Percentiles rank a stretch among this genome's conserved stretches.
These are phyloP conservation scores for Raddia guianensis DNA, from an alignment of 176 grass and related monocot genomes.

Conservation along the genomic window DNA sequence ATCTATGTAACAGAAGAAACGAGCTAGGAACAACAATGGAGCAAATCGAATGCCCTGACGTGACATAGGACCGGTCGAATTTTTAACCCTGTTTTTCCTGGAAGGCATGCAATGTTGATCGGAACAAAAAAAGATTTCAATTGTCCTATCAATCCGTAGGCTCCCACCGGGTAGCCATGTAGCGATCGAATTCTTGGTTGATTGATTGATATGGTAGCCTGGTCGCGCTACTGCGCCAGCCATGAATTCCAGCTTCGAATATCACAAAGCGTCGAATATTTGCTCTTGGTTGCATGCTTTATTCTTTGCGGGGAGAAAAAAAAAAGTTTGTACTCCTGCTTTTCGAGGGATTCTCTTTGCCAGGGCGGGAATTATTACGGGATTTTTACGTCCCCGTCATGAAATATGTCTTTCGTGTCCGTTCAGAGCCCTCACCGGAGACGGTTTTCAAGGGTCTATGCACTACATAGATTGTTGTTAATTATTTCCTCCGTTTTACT, in stretches of 20 bases:
- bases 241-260: background rate
- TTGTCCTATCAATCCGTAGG: background rate
- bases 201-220: background rate
- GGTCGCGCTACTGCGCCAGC: background rate
- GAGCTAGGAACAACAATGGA: background rate
- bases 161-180: background rate
- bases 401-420: too few relatives aligned
- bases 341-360: background rate
- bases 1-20: background rate
- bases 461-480: too few relatives aligned
- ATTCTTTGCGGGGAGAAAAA: background rate
- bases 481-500: too few relatives aligned
- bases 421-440: too few relatives aligned
- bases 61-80: background rate
- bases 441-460: too few relatives aligned
- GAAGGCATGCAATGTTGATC: background rate
- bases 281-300: slow-evolving; percentile 1
- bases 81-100: background rate
- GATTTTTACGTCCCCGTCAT: too few relatives aligned
- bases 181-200: background rate
- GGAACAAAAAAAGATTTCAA: background rate
- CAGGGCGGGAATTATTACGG: background rate
- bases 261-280: background rate
- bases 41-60: background rate
- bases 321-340: background rate